A percentile compares a stretch with the other conserved stretches of the same genome.
Evolutionary conservation across 257 asterid species (phyloP).

Genomic region (Primulina tabacum): DNA sequence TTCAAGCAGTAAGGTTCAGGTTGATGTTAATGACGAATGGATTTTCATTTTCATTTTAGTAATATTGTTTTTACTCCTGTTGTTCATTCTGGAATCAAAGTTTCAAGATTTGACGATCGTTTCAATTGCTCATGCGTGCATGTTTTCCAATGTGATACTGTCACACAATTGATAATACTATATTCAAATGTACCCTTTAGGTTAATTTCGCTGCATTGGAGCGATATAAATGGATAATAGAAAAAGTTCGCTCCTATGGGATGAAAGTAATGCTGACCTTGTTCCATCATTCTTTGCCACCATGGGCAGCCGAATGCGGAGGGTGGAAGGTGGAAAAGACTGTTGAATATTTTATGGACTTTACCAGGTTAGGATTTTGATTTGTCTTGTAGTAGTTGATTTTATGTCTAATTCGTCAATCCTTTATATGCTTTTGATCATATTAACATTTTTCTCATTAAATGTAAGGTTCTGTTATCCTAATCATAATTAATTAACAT

Average conservation of each 20-base stretch:
- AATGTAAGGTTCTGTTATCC: no score
- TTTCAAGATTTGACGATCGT: background rate
- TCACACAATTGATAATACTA: background rate
- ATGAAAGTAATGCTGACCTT: conserved; percentile 96
- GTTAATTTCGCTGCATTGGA: conserved; percentile 89
- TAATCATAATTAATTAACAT: no score
- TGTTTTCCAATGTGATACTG: background rate
- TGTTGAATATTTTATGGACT: conserved; percentile 76
- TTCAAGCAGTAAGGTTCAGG: conserved; percentile 1
- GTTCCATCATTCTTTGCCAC: conserved; percentile 97
- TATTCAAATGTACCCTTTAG: conserved; percentile 33
- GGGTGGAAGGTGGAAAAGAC: conserved; percentile 97
- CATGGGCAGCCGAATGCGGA: conserved; percentile 99
- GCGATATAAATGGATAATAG: conserved; percentile 87
- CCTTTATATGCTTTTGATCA: background rate
- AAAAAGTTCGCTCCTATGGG: conserved; percentile 75
- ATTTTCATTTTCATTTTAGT: background rate
- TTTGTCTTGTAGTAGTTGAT: background rate
- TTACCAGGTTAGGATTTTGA: conserved; percentile 62
- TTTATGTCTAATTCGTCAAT: background rate
- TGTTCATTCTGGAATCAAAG: background rate
- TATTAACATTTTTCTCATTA: background rate
- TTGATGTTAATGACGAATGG: no score
- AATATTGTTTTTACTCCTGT: background rate
- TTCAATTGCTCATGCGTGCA: background rate